A percentile compares a stretch with the other conserved stretches of the same genome.
Conservation (phyloP, 2,329 filamentous ascomycete species). For the Pestalotiopsis sp. region DNA sequence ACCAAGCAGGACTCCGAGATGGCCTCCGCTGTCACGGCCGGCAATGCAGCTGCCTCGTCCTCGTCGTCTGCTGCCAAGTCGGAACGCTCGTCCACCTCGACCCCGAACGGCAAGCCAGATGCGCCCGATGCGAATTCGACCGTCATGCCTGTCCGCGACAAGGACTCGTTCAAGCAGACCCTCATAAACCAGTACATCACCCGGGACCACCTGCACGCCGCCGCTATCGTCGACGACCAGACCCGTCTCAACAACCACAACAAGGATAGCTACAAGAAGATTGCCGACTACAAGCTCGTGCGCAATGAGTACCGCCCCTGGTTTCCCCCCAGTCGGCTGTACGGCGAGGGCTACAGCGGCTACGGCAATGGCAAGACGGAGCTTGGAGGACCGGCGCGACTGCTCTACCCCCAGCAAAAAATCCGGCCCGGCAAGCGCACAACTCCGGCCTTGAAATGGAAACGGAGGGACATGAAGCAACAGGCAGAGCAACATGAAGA, state of each 20-base stretch:
- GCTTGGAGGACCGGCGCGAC: conserved; percentile 62
- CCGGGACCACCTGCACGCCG: conserved; percentile 57
- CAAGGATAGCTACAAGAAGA: conserved; percentile 66
- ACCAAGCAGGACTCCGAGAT: conserved; percentile 31
- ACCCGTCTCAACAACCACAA: conserved; percentile 59
- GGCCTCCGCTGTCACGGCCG: conserved; percentile 24
- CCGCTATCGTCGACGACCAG: conserved; percentile 53
- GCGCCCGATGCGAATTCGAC: conserved; percentile 32
- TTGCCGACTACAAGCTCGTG: conserved; percentile 69
- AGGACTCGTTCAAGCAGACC: conserved; percentile 56
- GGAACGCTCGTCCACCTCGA: conserved; percentile 32
- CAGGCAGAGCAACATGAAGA: conserved; percentile 93
- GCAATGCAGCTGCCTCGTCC: conserved; percentile 21
- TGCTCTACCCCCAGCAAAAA: conserved; percentile 81
- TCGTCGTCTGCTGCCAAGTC: conserved; percentile 26
- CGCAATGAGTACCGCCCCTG: conserved; percentile 56
- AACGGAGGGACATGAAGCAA: conserved; percentile 77
- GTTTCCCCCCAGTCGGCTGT: conserved; percentile 61
- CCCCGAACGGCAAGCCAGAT: conserved; percentile 32
- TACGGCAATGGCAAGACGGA: conserved; percentile 89
- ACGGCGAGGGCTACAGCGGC: conserved; percentile 79
- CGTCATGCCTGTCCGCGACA: conserved; percentile 47
- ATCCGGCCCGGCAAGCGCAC: conserved; percentile 76
- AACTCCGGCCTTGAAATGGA: conserved; percentile 72
- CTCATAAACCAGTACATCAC: conserved; percentile 57